Conservation (phyloP, 345 rosid genomes). For the Sapria himalayana region DNA sequence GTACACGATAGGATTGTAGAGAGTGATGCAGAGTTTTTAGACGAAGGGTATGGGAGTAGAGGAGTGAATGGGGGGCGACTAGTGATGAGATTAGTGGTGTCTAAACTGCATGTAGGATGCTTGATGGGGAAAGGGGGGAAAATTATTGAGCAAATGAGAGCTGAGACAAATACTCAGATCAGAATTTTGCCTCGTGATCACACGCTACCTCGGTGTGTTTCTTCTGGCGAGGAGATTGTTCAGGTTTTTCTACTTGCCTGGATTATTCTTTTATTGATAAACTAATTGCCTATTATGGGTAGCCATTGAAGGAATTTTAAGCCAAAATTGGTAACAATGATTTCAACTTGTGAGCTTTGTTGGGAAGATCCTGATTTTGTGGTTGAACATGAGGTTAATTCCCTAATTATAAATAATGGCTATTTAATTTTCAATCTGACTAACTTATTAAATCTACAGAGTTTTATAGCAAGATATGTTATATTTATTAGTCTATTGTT, state of each 20-base stretch:
- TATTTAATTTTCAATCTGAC: no score
- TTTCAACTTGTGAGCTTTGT: no score
- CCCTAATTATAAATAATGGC: no score
- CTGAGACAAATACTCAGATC: constrained; percentile 95
- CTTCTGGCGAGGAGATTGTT: constrained; percentile 74
- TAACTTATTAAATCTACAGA: no score
- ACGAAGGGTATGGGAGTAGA: constrained; percentile 19
- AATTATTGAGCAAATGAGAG: constrained; percentile 98
- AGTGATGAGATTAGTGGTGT: constrained; percentile 77
- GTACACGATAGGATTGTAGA: constrained; percentile 81
- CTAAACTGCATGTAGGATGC: constrained; percentile 85
- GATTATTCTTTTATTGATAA: constrained; percentile 2
- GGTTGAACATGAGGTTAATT: no score
- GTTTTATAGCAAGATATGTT: no score
- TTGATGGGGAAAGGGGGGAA: constrained; percentile 96
- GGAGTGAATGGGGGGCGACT: constrained; percentile 36
- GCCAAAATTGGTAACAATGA: no score
- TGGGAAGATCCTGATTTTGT: no score
- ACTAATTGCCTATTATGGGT: neutral
- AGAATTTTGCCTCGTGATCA: constrained; percentile 87
- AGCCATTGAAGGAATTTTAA: no score
- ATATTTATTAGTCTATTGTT: no score
- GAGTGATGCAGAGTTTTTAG: constrained; percentile 31
- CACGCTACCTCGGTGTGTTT: constrained; percentile 72
- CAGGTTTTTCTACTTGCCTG: no score